Base-by-base conservation (phyloP, 2,329 filamentous ascomycete genomes). In the Mariannaea elegans region DNA sequence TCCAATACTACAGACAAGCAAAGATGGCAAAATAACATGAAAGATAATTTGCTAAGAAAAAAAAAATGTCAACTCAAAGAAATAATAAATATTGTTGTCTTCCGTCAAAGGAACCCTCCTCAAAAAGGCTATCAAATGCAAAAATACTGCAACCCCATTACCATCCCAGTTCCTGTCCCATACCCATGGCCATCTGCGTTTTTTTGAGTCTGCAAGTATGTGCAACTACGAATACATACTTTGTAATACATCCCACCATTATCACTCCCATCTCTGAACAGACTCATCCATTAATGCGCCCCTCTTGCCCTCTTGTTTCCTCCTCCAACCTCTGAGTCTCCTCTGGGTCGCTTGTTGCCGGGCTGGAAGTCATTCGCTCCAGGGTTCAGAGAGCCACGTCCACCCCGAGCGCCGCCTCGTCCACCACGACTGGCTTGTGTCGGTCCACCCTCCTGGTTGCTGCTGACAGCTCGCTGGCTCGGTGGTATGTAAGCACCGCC, bases 301-400 rank as follows among this genome's bases (percentile, higher is more conserved):
- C 79, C 79, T 32, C 79, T 72, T 4, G 77, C 76, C 59, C 79
- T 71, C 71, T 81, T 81, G 3, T 77, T 77, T 18, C 78, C 78
- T 16, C 73, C 78, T 3, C 76, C 77, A 19, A 64, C 72, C 49
- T 81, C 79, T 1, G 75, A 77, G 54, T 88, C 85, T 47, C 86
- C 84, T 52, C 85, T 78, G 13, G 83, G 80, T 24, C 85, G 79
- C 74, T 88, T 87, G 65, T 80, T 84, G 4, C 85, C 84, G 8
- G 83, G 81, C 39, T 86, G 84, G 65, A 86, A 83, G 56, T 88
- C 87, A 47, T 80, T 77, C 9, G 82, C 85, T 12, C 75, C 75
- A 1, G 82, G 80, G 64, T 84, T 87, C 66, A 87, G 10, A 59
- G 76, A 55, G 10, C 74, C 74, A 19, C 82, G 77, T 29, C 78